Base-by-base conservation (phyloP, 2,329 filamentous ascomycete genomes). In the Paraconiothyrium brasiliense region DNA sequence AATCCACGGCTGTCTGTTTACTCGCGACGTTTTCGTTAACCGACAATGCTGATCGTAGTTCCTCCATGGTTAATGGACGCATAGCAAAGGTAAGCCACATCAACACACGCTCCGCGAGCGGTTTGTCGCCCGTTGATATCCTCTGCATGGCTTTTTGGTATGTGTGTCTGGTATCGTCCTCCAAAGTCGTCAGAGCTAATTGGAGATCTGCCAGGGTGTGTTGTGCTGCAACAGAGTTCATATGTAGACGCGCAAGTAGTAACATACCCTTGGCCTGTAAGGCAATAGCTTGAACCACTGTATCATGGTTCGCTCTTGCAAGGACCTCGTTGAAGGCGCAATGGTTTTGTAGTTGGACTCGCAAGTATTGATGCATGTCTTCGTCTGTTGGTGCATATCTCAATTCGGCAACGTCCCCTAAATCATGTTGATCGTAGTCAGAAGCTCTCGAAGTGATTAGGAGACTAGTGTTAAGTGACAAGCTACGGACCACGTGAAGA, bases 191-290 rank as follows among this genome's bases (percentile, higher is more conserved):
- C 10, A 58, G 24, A 22, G 56, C 35, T 9, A 47, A 34, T n/a
- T 46, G 47, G 7, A 58, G 37, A 20, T 46, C 56, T 51, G 56
- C 47, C 30, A 5, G 7, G 13, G 56, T 58, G n/a, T 41, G 48
- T 22, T 52, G 56, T 9, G 47, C 48, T 13, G 35, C 56, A 9
- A 58, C 20, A 22, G 43, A 27, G 32, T 52, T 47, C 8, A 51
- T 46, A 30, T 52, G 56, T 13, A 58, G 37, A 2, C 27, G 56
- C 47, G 56, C 47, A n/a, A 58, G 32, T 58, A 58, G 56, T 8
- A 58, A 34, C 47, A 58, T 58, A 6, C 55, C 55, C 39, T n/a
- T n/a, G 24, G 55, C 55, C 27, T 58, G 46, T 11, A 16, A n/a
- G 8, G 11, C 30, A 47, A 41, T 49, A 2, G 9, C 30, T 6